phyloP scores from a whole-genome alignment of 2,329 filamentous ascomycete genomes.

The Fusarium vanettenii region DNA sequence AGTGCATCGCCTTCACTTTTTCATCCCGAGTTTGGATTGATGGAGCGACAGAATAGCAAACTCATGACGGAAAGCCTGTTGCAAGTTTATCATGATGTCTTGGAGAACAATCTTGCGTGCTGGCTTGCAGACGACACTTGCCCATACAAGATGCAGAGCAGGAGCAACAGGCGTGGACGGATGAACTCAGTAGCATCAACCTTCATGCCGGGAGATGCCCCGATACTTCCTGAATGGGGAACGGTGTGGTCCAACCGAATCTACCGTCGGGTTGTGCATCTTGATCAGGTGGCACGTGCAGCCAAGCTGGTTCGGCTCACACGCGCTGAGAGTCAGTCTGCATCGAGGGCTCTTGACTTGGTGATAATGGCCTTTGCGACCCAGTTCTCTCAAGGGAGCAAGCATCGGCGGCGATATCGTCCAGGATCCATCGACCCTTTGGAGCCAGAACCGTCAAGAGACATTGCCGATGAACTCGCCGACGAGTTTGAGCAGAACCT shows the following conservation, averaged over 20 bases:
- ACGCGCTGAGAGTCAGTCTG: slow-evolving; percentile 52
- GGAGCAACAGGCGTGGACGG: background rate
- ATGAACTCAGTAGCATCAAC: background rate
- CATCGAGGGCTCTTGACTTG: slow-evolving; percentile 56
- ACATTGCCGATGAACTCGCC: slow-evolving; percentile 14
- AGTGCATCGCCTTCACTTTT: slow-evolving; percentile 24
- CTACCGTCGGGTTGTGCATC: slow-evolving; percentile 57
- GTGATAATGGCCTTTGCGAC: slow-evolving; percentile 64
- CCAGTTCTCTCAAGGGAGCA: slow-evolving; percentile 58
- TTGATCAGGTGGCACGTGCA: slow-evolving; percentile 56
- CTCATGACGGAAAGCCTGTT: slow-evolving; percentile 58
- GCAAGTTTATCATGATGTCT: slow-evolving; percentile 63
- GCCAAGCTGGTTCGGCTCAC: slow-evolving; percentile 54
- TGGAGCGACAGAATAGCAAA: slow-evolving; percentile 44
- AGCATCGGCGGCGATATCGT: slow-evolving; percentile 8
- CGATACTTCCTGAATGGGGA: slow-evolving; percentile 48
- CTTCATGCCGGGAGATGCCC: slow-evolving; percentile 18
- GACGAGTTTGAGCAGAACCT: slow-evolving; percentile 53
- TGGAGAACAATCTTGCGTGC: slow-evolving; percentile 63
- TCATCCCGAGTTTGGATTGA: slow-evolving; percentile 36
- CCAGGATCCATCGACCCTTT: background rate
- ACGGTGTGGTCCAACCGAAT: slow-evolving; percentile 60
- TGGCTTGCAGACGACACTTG: slow-evolving; percentile 65
- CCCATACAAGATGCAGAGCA: slow-evolving; percentile 53
- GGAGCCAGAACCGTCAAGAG: background rate